Conservation (phyloP, 2,329 filamentous ascomycete genomes). For the Davidsoniella australis region DNA sequence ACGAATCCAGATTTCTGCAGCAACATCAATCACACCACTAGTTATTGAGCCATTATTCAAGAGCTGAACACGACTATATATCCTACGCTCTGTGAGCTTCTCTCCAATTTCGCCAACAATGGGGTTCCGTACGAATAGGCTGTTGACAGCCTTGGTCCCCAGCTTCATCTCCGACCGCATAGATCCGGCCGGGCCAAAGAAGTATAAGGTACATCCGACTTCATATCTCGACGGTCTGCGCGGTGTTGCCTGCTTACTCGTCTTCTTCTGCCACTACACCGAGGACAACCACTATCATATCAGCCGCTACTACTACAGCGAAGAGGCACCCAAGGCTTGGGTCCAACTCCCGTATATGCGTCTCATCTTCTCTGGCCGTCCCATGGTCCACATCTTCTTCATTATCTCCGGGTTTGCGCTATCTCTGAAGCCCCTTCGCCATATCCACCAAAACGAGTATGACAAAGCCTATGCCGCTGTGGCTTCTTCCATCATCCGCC, state of each 20-base stretch:
- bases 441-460: constrained; percentile 15
- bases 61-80: neutral
- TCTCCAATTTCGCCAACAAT: neutral
- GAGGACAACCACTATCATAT: constrained; percentile 13
- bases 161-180: constrained; percentile 13
- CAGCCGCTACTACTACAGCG: constrained; percentile 24
- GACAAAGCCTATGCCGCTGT: constrained; percentile 17
- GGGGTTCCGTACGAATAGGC: constrained; percentile 6
- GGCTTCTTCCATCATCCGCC: constrained; percentile 33
- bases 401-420: constrained; percentile 45
- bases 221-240: constrained; percentile 42
- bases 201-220: constrained; percentile 27
- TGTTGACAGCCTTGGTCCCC: constrained; percentile 10
- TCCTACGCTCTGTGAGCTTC: neutral
- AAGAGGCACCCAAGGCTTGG: constrained; percentile 21
- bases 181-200: constrained; percentile 9
- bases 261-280: constrained; percentile 38
- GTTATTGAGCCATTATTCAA: neutral
- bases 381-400: constrained; percentile 44
- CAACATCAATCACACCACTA: neutral
- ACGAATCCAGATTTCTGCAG: neutral
- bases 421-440: constrained; percentile 33
- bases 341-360: constrained; percentile 37
- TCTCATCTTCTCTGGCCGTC: constrained; percentile 36
- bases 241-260: constrained; percentile 36